Base-by-base conservation (phyloP, 2,329 filamentous ascomycete genomes). In the Claviceps sp. region DNA sequence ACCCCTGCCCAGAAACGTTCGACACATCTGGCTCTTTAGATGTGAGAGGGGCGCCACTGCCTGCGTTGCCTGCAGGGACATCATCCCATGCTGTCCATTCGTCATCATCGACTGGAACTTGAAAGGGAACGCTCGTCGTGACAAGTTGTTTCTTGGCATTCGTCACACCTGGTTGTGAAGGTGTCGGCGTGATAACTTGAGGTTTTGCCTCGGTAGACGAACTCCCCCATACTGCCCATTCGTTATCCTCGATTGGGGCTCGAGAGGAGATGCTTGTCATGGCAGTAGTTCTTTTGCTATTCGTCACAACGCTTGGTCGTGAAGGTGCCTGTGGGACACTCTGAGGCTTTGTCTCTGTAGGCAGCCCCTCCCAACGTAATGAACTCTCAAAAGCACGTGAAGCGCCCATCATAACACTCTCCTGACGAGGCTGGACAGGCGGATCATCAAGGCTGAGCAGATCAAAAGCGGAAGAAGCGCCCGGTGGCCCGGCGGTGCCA, bases 81-180 rank as follows among this genome's bases (percentile, higher is more conserved):
- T 76, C 71, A 50, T 77, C 71, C 64, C 77, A 77, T n/a, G 70
- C 67, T 13, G 66, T 70, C 77, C 77, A 79, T 37, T 73, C 70
- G 39, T 75, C 70, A 14, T 69, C 69, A 5, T 68, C 64, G 8
- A 61, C 57, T 45, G 55, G n/a, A 34, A 4, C 4, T 34, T 34
- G 29, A 11, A 34, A 34, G 29, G 3, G 29, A 34, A 34, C 29
- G 29, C 29, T 34, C 29, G 9, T 34, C 29, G 9, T 11, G 29
- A 9, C 29, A 34, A 9, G 3, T 2, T 34, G 29, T 34, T 34
- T 34, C 9, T 34, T 11, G 9, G 29, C 9, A 11, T 34, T 34
- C 29, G 9, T 34, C 29, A 34, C 29, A 34, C 13, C 34, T 38
- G 74, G 71, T 52, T 76, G 78, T 1, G 75, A 75, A 0, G 75